phyloP scores from a whole-genome alignment of 306 rosid genomes.

The Sechiopsis laciniata region DNA sequence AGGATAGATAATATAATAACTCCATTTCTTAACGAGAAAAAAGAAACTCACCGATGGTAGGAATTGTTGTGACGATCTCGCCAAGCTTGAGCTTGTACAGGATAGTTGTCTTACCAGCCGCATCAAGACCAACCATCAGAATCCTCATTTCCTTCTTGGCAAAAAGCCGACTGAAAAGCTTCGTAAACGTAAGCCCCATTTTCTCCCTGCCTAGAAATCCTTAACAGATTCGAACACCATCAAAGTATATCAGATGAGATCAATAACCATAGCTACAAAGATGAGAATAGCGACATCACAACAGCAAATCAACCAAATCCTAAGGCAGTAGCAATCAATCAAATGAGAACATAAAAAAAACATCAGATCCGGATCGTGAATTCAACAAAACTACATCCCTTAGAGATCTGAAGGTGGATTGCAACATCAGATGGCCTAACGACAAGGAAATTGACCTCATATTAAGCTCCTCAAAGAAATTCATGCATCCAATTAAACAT shows the following conservation, averaged over 20 bases:
- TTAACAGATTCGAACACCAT: not conserved
- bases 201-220: conserved; percentile 22
- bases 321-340: not conserved
- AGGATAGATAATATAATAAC: not conserved
- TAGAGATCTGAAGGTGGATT: conserved; percentile 6
- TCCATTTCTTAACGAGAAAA: not conserved
- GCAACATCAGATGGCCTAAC: conserved; percentile 10
- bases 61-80: conserved; percentile 97
- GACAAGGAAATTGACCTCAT: conserved; percentile 5
- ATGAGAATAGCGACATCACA: not conserved
- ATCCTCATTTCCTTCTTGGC: conserved; percentile 99
- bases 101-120: conserved; percentile 99
- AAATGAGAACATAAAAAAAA: not conserved
- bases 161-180: conserved; percentile 95
- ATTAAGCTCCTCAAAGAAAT: conserved; percentile 11
- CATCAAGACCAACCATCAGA: conserved; percentile 99
- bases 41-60: conserved; percentile 79
- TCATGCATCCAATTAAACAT: not conserved
- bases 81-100: conserved; percentile 99
- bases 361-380: not conserved
- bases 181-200: conserved; percentile 98
- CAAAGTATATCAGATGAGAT: not conserved
- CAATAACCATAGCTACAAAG: not conserved
- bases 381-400: not conserved
- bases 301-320: not conserved